These are phyloP conservation scores for Pseudocercospora macadamiae DNA, from an alignment of 2,329 filamentous ascomycete genomes.

Conservation along the genomic window DNA sequence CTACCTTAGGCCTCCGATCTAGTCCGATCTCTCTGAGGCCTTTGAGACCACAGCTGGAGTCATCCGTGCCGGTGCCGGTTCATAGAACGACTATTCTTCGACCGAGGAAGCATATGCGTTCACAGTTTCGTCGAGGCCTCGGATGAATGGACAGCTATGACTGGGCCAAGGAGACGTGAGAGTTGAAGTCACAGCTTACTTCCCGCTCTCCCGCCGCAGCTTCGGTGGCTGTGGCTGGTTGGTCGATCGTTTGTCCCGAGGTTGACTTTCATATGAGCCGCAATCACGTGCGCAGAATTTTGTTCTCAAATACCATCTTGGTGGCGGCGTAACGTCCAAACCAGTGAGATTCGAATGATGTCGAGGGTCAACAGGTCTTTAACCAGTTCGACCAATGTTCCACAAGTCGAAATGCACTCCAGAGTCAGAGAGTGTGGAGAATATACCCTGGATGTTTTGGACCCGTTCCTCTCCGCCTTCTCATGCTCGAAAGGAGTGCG, in stretches of 20 bases:
- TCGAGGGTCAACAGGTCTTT: too few relatives aligned
- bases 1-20: constrained; percentile 20
- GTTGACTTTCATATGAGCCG: constrained; percentile 18
- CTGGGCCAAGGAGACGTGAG: constrained; percentile 15
- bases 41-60: constrained; percentile 13
- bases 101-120: constrained; percentile 24
- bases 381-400: too few relatives aligned
- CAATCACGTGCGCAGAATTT: constrained; percentile 3
- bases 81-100: constrained; percentile 9
- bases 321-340: neutral
- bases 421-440: neutral
- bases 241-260: constrained; percentile 18
- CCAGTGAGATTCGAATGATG: too few relatives aligned
- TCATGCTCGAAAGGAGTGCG: neutral
- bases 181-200: constrained; percentile 22
- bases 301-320: too few relatives aligned
- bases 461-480: neutral
- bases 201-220: constrained; percentile 16
- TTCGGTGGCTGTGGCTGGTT: constrained; percentile 13
- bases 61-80: constrained; percentile 12
- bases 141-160: constrained; percentile 28
- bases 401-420: neutral
- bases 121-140: constrained; percentile 22
- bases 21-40: constrained; percentile 19
- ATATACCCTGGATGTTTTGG: too few relatives aligned